These are phyloP conservation scores for Claviceps pusilla DNA, from an alignment of 2,329 filamentous ascomycete species.

Conservation along the genomic window DNA sequence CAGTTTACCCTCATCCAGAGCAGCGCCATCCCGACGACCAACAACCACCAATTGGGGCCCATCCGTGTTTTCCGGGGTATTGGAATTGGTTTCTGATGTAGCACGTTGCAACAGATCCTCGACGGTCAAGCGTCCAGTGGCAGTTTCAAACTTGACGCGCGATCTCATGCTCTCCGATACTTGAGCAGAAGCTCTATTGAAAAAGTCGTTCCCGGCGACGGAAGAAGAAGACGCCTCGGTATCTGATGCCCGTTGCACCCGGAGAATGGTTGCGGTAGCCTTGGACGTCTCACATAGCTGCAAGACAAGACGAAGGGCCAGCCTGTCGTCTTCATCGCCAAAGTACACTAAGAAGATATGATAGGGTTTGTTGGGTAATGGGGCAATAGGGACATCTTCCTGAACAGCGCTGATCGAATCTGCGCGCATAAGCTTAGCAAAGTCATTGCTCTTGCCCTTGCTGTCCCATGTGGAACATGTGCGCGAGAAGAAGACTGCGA, in stretches of 20 bases:
- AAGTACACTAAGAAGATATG: conserved; percentile 82
- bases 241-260: conserved; percentile 3
- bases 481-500: conserved; percentile 65
- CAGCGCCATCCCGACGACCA: conserved; percentile 9
- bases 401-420: conserved; percentile 43
- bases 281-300: conserved; percentile 69
- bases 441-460: conserved; percentile 15
- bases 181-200: conserved; percentile 5
- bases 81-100: conserved; percentile 4
- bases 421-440: conserved; percentile 30
- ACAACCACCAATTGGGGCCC: conserved; percentile 11
- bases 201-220: conserved; percentile 2
- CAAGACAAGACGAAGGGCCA: conserved; percentile 65
- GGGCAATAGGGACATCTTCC: conserved; percentile 39
- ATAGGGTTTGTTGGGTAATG: conserved; percentile 54
- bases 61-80: not conserved
- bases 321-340: conserved; percentile 66
- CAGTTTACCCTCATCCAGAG: conserved; percentile 11
- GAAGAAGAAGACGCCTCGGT: not conserved
- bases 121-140: conserved; percentile 6
- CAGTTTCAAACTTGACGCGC: conserved; percentile 11
- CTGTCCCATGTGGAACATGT: conserved; percentile 30
- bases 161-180: conserved; percentile 5
- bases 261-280: conserved; percentile 63
- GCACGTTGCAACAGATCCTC: conserved; percentile 12